Evolutionary conservation across 83 land plant genomes (phyloP).

Genomic region (Diphasiastrum complanatum): DNA sequence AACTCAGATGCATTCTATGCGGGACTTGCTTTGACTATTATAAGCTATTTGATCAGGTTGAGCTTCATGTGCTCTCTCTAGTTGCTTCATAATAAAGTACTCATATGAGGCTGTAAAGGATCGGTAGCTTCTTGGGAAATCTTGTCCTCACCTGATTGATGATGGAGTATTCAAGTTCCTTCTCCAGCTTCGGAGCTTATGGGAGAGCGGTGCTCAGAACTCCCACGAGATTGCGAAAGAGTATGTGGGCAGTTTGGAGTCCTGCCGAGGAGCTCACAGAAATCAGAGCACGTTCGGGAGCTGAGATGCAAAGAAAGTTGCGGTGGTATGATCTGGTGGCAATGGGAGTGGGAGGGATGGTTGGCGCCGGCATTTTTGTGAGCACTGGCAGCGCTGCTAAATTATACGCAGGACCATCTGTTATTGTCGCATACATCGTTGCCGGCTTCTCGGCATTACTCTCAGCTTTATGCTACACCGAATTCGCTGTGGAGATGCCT

Average conservation of each 20-base stretch:
- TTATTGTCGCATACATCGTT: constrained; percentile 68
- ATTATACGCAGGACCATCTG: constrained; percentile 61
- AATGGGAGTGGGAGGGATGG: constrained; percentile 79
- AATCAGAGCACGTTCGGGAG: constrained; percentile 53
- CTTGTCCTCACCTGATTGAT: too few species aligned
- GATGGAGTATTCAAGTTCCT: too few species aligned
- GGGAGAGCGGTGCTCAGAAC: constrained; percentile 40
- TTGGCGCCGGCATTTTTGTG: constrained; percentile 90
- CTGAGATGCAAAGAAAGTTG: constrained; percentile 54
- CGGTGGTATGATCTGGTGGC: constrained; percentile 75
- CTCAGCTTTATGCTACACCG: constrained; percentile 88
- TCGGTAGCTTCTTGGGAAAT: too few species aligned
- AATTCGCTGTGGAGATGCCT: constrained; percentile 91
- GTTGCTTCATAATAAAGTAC: too few species aligned
- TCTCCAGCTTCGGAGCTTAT: constrained; percentile 22
- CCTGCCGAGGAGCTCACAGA: constrained; percentile 50
- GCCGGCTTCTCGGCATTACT: constrained; percentile 86
- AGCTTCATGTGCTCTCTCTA: too few species aligned
- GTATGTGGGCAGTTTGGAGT: constrained; percentile 45
- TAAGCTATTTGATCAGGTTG: too few species aligned
- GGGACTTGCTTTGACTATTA: too few species aligned
- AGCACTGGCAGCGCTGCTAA: constrained; percentile 59
- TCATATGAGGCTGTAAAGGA: too few species aligned
- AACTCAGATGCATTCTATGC: too few species aligned
- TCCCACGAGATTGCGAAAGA: constrained; percentile 43